These are phyloP conservation scores for Globisporangium barbulae DNA, from an alignment of 352 stramenopile species.

Conservation along the genomic window DNA sequence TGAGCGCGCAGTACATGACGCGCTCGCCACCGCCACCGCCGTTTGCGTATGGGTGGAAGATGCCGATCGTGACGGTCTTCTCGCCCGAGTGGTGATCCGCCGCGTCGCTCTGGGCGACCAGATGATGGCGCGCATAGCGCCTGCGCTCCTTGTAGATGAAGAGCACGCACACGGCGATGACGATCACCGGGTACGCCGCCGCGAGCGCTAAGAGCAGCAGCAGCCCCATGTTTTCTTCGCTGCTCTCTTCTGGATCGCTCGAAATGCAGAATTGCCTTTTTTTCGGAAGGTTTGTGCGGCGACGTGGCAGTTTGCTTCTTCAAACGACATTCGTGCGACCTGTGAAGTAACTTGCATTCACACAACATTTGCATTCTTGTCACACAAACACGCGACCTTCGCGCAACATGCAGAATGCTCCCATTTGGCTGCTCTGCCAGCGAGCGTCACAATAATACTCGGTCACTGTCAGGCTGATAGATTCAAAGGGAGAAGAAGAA, in stretches of 20 bases:
- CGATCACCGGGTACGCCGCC: constrained; percentile 25
- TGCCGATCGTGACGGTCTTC: constrained; percentile 59
- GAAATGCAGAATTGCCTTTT: neutral
- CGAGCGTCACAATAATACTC: neutral
- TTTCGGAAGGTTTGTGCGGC: neutral
- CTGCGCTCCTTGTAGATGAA: constrained; percentile 39
- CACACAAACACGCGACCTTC: constrained; percentile 1
- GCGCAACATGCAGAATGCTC: constrained; percentile 6
- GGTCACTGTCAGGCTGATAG: neutral
- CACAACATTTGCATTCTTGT: too few relatives aligned
- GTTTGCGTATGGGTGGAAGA: constrained; percentile 96
- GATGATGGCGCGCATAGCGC: constrained; percentile 33
- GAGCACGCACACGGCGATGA: constrained; percentile 22
- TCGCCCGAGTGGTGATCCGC: constrained; percentile 9
- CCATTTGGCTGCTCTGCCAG: neutral
- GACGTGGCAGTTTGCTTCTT: neutral
- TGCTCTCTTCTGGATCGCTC: neutral
- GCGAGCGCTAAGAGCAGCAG: constrained; percentile 15
- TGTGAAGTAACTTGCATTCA: too few relatives aligned
- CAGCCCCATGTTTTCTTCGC: constrained; percentile 16
- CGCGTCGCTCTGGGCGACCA: constrained; percentile 17
- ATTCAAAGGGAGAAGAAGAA: neutral
- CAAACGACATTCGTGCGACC: neutral
- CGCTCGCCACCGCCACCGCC: constrained; percentile 96
- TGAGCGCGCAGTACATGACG: constrained; percentile 96